phyloP scores from a whole-genome alignment of 2,329 filamentous ascomycete genomes.

The Colletotrichum cereale region DNA sequence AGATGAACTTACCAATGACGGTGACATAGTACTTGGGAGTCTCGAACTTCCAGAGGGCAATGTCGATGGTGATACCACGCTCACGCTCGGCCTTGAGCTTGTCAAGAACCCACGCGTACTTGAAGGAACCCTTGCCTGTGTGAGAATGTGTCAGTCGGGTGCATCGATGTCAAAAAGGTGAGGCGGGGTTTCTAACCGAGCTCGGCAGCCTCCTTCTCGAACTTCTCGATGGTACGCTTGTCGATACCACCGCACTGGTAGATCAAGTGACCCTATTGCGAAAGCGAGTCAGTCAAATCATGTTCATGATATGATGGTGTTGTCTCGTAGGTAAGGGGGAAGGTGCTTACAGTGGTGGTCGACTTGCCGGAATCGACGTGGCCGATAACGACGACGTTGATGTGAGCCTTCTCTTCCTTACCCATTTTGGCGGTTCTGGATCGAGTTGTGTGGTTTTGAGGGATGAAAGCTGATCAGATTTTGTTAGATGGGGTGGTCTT shows the following conservation, averaged over 20 bases:
- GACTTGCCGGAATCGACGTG: conserved; percentile 99
- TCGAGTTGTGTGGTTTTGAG: conserved; percentile 29
- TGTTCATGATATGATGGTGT: too few relatives aligned
- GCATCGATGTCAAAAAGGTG: conserved; percentile 8
- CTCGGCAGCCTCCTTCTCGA: conserved; percentile 95
- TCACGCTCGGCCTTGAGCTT: conserved; percentile 99
- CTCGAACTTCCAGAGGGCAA: conserved; percentile 99
- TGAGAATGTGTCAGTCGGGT: conserved; percentile 73
- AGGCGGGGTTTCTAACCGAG: conserved; percentile 16
- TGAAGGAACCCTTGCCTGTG: conserved; percentile 98
- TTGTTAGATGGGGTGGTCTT: not conserved
- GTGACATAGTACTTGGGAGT: conserved; percentile 98
- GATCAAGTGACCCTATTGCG: conserved; percentile 86
- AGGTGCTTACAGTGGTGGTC: conserved; percentile 82
- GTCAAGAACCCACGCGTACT: conserved; percentile 97
- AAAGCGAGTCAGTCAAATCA: conserved; percentile 37
- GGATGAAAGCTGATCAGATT: conserved; percentile 3
- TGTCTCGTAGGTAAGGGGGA: conserved; percentile 1
- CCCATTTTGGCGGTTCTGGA: conserved; percentile 50
- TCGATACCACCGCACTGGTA: conserved; percentile 99
- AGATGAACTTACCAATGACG: conserved; percentile 82
- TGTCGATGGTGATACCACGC: conserved; percentile 99
- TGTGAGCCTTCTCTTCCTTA: conserved; percentile 96
- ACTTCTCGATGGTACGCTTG: conserved; percentile 99
- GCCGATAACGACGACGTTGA: conserved; percentile 99